phyloP scores from a whole-genome alignment of 768 basidiomycete species.

The Tylopilus intermedius region DNA sequence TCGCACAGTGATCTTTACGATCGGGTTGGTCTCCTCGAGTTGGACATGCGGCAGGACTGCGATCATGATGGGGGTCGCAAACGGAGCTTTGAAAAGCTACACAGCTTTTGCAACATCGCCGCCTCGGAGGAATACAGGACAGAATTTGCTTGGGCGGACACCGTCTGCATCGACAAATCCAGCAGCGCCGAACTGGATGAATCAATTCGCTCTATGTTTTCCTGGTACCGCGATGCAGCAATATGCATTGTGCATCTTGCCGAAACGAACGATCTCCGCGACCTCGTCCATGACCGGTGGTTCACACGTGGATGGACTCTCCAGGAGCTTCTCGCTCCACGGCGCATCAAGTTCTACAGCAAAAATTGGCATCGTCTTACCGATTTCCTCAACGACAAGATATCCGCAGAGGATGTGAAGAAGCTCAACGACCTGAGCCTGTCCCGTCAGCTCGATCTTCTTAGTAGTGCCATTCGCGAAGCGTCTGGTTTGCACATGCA shows the following conservation, averaged over 20 bases:
- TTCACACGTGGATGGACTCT: conserved; percentile 6
- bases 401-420: neutral
- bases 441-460: neutral
- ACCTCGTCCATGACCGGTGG: conserved; percentile 12
- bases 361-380: conserved; percentile 10
- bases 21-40: neutral
- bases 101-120: neutral
- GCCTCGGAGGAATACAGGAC: neutral
- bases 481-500: neutral
- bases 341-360: conserved; percentile 11
- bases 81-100: neutral
- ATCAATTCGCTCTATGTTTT: conserved; percentile 20
- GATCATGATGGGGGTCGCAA: neutral
- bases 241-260: conserved; percentile 15
- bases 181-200: conserved; percentile 20
- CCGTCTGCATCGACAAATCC: conserved; percentile 14
- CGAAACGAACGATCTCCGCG: neutral
- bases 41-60: neutral
- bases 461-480: neutral
- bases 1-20: neutral
- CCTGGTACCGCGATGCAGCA: conserved; percentile 15
- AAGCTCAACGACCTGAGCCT: neutral
- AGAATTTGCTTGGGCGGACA: conserved; percentile 15
- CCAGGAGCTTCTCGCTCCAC: conserved; percentile 14
- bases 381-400: conserved; percentile 1